Conservation (phyloP, 1,284 basidiomycete genomes). For the Cryptococcus floricola region DNA sequence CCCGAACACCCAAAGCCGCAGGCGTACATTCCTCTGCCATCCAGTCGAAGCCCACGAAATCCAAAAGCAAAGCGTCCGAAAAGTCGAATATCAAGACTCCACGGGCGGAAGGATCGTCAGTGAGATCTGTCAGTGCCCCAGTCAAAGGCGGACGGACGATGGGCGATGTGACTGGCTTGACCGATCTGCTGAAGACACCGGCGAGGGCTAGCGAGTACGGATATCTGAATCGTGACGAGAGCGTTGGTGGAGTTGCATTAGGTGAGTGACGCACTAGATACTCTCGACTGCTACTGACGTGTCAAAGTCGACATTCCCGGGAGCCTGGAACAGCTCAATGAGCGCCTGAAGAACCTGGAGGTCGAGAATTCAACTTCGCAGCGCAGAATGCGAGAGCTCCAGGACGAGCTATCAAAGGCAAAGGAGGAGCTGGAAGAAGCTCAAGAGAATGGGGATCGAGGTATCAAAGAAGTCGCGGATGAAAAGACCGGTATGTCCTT, state of each 20-base stretch:
- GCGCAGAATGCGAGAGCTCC: constrained; percentile 71
- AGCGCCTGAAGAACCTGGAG: constrained; percentile 55
- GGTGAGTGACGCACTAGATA: constrained; percentile 17
- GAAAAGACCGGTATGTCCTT: constrained; percentile 71
- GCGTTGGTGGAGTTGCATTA: constrained; percentile 20
- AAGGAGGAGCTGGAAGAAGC: constrained; percentile 49
- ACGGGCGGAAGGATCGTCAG: background rate
- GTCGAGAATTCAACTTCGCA: constrained; percentile 73
- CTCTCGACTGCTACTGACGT: background rate
- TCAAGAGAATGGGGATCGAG: constrained; percentile 10
- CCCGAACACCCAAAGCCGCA: too few relatives aligned
- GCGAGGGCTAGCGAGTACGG: constrained; percentile 33
- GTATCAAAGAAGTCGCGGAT: constrained; percentile 59
- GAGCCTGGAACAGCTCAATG: constrained; percentile 32
- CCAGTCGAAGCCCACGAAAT: too few relatives aligned
- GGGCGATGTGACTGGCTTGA: constrained; percentile 43
- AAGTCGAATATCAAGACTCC: background rate
- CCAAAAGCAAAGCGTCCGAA: too few relatives aligned
- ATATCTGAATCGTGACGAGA: constrained; percentile 31
- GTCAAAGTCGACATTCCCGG: constrained; percentile 18
- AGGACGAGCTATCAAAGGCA: constrained; percentile 62
- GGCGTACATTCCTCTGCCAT: too few relatives aligned
- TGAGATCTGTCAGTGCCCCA: constrained; percentile 16
- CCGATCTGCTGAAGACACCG: constrained; percentile 43
- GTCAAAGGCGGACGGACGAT: constrained; percentile 9